phyloP scores from a whole-genome alignment of 208 protist genomes.

The Acanthamoeba healyi region DNA sequence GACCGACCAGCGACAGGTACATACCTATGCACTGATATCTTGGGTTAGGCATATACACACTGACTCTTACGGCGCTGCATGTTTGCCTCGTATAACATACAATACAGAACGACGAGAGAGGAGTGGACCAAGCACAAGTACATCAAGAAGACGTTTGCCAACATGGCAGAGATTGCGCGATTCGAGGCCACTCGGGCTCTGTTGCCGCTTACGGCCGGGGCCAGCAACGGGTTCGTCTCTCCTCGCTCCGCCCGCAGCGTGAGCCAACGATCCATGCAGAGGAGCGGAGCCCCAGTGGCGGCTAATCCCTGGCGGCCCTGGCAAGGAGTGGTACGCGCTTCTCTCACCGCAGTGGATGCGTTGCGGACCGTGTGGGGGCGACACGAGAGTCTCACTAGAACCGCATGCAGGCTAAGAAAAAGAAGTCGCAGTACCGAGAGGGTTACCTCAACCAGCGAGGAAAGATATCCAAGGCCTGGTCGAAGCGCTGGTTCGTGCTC shows the following conservation, averaged over 20 bases:
- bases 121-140: slow-evolving; percentile 70
- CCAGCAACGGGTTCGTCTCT: not conserved
- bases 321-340: slow-evolving; percentile 60
- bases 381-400: too few relatives aligned
- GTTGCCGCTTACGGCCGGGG: not conserved
- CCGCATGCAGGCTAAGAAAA: slow-evolving; percentile 53
- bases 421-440: slow-evolving; percentile 59
- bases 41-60: not conserved
- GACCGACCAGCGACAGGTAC: slow-evolving; percentile 13
- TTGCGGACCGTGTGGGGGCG: too few relatives aligned
- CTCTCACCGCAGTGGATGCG: not conserved
- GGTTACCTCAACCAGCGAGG: slow-evolving; percentile 61
- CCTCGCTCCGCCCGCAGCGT: not conserved
- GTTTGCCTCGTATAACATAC: not conserved
- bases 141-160: slow-evolving; percentile 69
- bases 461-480: slow-evolving; percentile 68
- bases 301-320: slow-evolving; percentile 30
- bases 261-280: not conserved
- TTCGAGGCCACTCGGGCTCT: not conserved
- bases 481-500: slow-evolving; percentile 71
- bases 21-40: not conserved
- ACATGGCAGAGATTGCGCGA: not conserved
- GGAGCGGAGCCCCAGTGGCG: not conserved
- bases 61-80: not conserved
- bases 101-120: slow-evolving; percentile 40